Evolutionary conservation across 73 alveolate species (phyloP), one percentile per base, ranked within the genome.

Genomic region (Paramecium bursaria): DNA sequence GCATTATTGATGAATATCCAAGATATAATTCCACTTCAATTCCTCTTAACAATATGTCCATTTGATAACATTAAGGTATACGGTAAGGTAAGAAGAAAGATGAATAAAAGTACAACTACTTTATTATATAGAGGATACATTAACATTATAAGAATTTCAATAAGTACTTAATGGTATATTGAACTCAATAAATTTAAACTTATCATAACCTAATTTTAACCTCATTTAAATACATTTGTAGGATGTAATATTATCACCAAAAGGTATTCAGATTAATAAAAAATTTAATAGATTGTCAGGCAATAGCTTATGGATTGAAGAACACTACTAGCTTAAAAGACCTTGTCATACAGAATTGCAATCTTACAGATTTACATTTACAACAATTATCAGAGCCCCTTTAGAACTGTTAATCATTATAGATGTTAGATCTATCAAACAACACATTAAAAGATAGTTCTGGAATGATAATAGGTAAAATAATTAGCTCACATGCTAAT

Each of bases 401-500:
- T 3, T 23, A 49, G 31, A 35, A 51, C 17, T 53, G 74, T 15
- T 30, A 30, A 31, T 77, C 88, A 1, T 49, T 77, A 7, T 52
- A 51, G 27, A 3, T 77, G 29, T 49, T 77, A 35, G 88, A 77
- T 77, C 67, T 77, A 10, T 77, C 88, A 6, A 53, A 39, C 22
- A 77, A 77, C 30, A 48, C 44, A 52, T 54, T 77, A 54, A 73
- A 77, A 39, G 88, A 73, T n/a, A 42, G 33, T 35, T 60, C 88
- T 19, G 88, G 88, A 5, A 73, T 60, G 60, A 31, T 77, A 19
- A 77, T 77, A 2, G 88, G 88, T 53, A 77, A 77, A 17, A 48
- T 77, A n/a, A 60, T 77, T 3, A 53, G 82, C 21, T 51, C 88
- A 3, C 88, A 77, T 39, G 74, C 88, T 25, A 49, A 73, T 10